Evolutionary conservation across 495 filamentous ascomycete genomes (phyloP).

Genomic region (Amorphotheca resinae): DNA sequence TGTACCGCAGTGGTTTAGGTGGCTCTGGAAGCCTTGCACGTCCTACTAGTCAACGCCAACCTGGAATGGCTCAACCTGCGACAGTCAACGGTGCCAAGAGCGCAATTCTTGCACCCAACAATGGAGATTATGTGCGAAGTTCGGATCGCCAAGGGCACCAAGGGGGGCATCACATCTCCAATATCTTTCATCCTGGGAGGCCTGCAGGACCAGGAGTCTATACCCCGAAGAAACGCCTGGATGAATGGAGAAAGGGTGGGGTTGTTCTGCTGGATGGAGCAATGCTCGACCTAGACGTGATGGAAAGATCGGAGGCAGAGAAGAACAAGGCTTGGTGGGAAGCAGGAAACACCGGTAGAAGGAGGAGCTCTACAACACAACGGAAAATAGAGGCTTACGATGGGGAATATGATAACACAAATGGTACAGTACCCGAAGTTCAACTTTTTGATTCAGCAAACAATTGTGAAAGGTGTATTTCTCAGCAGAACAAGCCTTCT

Average conservation of each 20-base stretch:
- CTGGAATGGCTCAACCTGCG: constrained; percentile 6
- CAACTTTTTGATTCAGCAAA: constrained; percentile 2
- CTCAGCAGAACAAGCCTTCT: not conserved
- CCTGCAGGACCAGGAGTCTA: constrained; percentile 34
- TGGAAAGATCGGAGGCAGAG: constrained; percentile 24
- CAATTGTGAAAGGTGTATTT: constrained; percentile 6
- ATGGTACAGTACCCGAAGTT: constrained; percentile 25
- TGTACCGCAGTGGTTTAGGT: not conserved
- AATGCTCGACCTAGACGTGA: constrained; percentile 33
- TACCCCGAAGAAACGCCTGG: constrained; percentile 32
- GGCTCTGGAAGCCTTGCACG: not conserved
- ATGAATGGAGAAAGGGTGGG: constrained; percentile 47
- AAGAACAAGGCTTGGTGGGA: constrained; percentile 45
- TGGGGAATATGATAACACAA: constrained; percentile 37
- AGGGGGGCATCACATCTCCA: constrained; percentile 25
- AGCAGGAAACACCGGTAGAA: constrained; percentile 22
- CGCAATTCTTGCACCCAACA: constrained; percentile 3
- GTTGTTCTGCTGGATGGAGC: constrained; percentile 36
- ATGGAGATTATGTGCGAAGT: not conserved
- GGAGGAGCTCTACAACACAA: constrained; percentile 20
- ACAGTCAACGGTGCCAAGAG: constrained; percentile 14
- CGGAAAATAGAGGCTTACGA: constrained; percentile 31
- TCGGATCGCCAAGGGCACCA: not conserved
- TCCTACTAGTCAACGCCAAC: not conserved
- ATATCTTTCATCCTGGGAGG: constrained; percentile 29